These are phyloP conservation scores for Fragosphaeria purpurea DNA, from an alignment of 2,329 filamentous ascomycete species.

Conservation along the genomic window DNA sequence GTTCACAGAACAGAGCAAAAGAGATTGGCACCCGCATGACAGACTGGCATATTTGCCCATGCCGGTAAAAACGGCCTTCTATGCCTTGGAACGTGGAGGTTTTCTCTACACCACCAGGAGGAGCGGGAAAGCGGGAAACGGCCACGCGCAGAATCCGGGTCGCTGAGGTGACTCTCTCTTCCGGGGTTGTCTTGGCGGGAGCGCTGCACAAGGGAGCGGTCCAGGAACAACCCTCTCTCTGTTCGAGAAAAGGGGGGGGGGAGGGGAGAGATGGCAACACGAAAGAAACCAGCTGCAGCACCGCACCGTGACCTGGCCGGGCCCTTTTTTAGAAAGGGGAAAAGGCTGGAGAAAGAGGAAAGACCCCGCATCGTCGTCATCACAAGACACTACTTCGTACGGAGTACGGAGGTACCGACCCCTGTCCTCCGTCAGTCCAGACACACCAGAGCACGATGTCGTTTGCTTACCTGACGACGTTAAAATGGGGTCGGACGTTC, in stretches of 20 bases:
- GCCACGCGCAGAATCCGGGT: slow-evolving; percentile 16
- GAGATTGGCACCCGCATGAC: slow-evolving; percentile 15
- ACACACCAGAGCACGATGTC: not conserved
- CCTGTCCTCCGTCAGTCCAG: slow-evolving; percentile 1
- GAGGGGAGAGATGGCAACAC: no score
- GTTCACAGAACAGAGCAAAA: no score
- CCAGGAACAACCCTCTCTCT: no score
- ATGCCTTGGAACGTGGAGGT: slow-evolving; percentile 15
- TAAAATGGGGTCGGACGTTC: not conserved
- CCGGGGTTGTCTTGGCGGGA: slow-evolving; percentile 8
- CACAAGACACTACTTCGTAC: slow-evolving; percentile 6
- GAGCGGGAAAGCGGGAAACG: slow-evolving; percentile 9
- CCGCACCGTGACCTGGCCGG: not conserved
- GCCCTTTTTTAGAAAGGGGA: slow-evolving; percentile 3
- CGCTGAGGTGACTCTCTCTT: slow-evolving; percentile 7
- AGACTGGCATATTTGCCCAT: slow-evolving; percentile 19
- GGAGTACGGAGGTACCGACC: not conserved
- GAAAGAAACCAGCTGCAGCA: not conserved
- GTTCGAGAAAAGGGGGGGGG: no score
- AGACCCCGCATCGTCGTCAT: slow-evolving; percentile 10
- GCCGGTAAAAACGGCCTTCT: slow-evolving; percentile 19
- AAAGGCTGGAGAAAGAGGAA: not conserved
- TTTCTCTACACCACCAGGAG: slow-evolving; percentile 13
- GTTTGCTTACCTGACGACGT: not conserved
- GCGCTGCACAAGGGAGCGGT: not conserved